Evolutionary conservation across 2,329 filamentous ascomycete genomes (phyloP), one percentile per base, ranked within the genome.

Genomic region (Purpureocillium lavendulum): DNA sequence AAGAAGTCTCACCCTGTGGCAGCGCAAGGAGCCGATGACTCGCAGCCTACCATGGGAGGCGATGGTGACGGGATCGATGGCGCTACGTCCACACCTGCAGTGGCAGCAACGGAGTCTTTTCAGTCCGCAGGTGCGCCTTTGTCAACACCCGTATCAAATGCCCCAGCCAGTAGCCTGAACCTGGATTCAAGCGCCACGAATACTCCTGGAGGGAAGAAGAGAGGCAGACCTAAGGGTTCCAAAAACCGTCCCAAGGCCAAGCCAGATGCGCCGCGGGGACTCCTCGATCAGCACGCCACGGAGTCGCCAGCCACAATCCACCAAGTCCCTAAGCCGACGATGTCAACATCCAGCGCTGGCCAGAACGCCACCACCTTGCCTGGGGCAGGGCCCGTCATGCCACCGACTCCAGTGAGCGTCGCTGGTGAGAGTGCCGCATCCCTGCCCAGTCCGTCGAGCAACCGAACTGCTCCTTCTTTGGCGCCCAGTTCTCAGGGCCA

Each of bases 141-240:
- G 21, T 5, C 5, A 26, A 26, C 21, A 26, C 10, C 21, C 21
- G 21, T 10, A 10, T 10, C 21, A 10, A 26, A 26, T 26, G 6
- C 10, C 21, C 33, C 44, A 9, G 15, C 29, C 15, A 36, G n/a
- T 11, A 38, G 37, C 17, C 26, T 32, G 11, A 34, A 45, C 28
- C 44, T 40, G 33, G 43, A 47, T 12, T 38, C 46, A n/a, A 49
- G 45, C 24, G 38, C 43, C 6, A 32, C 46, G 10, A 46, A 33
- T 30, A 51, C 49, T 15, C 50, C 53, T 12, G 44, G 49, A 14
- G 46, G 48, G 10, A 59, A 54, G 38, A 61, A 59, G 39, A 54
- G 55, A 43, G 60, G 63, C 8, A 59, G 67, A 30, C 63, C 71
- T 1, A 73, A 67, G 40, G 68, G 68, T 1, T 67, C 68, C 12